Evolutionary conservation across 495 filamentous ascomycete genomes (phyloP).

Genomic region (Cercophora scortea): DNA sequence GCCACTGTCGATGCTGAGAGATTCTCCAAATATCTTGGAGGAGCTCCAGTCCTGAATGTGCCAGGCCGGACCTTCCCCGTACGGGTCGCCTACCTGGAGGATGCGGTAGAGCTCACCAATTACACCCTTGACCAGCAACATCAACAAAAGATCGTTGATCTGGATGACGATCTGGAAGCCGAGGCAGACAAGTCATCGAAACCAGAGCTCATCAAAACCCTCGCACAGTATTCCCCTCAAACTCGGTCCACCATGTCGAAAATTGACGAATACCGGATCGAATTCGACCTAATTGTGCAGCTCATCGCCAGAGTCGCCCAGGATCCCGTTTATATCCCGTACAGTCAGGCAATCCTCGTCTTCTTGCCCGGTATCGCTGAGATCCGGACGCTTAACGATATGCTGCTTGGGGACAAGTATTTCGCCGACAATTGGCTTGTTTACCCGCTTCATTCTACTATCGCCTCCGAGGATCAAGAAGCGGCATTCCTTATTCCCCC

Average conservation of each 20-base stretch:
- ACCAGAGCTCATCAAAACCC: slow-evolving; percentile 41
- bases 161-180: slow-evolving; percentile 50
- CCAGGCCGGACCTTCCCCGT: slow-evolving; percentile 94
- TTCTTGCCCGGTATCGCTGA: slow-evolving; percentile 93
- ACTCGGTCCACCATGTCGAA: slow-evolving; percentile 65
- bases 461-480: slow-evolving; percentile 95
- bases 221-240: slow-evolving; percentile 64
- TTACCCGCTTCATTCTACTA: slow-evolving; percentile 84
- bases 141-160: slow-evolving; percentile 38
- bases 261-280: slow-evolving; percentile 80
- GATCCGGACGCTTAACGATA: slow-evolving; percentile 79
- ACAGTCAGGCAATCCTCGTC: slow-evolving; percentile 86
- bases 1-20: slow-evolving; percentile 87
- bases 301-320: slow-evolving; percentile 66
- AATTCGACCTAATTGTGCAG: slow-evolving; percentile 71
- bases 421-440: slow-evolving; percentile 70
- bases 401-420: slow-evolving; percentile 59
- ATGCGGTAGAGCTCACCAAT: slow-evolving; percentile 76
- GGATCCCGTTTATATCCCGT: slow-evolving; percentile 53
- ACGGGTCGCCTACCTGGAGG: slow-evolving; percentile 77
- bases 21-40: slow-evolving; percentile 79
- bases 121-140: slow-evolving; percentile 51
- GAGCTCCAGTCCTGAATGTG: slow-evolving; percentile 78
- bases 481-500: slow-evolving; percentile 81
- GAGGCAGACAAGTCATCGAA: slow-evolving; percentile 37